phyloP scores from a whole-genome alignment of 768 basidiomycete genomes.

The Phylloporus arenicola region DNA sequence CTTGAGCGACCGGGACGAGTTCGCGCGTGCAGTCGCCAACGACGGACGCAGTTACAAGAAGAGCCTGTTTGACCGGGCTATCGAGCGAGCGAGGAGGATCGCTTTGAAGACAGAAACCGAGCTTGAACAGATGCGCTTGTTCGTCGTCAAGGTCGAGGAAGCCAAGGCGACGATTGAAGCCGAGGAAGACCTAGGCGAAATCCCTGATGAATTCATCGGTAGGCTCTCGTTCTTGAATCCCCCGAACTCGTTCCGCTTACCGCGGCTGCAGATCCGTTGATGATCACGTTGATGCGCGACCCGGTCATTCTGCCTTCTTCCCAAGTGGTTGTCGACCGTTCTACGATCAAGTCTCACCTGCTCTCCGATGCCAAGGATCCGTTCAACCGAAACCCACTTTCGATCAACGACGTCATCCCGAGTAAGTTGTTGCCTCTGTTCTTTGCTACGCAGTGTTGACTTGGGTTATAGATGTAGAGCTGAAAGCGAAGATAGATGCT shows the following conservation, averaged over 20 bases:
- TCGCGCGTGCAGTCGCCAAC: conserved; percentile 82
- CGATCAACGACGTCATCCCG: conserved; percentile 73
- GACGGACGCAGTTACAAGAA: conserved; percentile 90
- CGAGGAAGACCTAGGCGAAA: conserved; percentile 87
- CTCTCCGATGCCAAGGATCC: conserved; percentile 91
- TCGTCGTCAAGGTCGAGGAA: conserved; percentile 81
- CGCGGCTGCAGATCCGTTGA: conserved; percentile 66
- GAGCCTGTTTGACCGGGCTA: conserved; percentile 77
- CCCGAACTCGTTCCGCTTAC: neutral
- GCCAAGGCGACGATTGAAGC: conserved; percentile 74
- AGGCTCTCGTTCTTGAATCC: conserved; percentile 20
- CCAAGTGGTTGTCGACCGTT: conserved; percentile 68
- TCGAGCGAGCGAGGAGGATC: conserved; percentile 54
- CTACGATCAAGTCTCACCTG: conserved; percentile 92
- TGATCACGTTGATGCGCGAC: conserved; percentile 91
- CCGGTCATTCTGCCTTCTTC: conserved; percentile 90
- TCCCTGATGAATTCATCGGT: conserved; percentile 96
- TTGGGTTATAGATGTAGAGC: conserved; percentile 48
- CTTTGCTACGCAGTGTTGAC: conserved; percentile 4
- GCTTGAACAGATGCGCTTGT: conserved; percentile 59
- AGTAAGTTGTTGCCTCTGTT: conserved; percentile 41
- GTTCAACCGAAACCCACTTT: conserved; percentile 85
- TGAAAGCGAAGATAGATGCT: conserved; percentile 69
- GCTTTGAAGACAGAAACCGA: conserved; percentile 73
- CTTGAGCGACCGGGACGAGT: conserved; percentile 71